Percentiles rank a stretch among this genome's conserved stretches.
phyloP scores from a whole-genome alignment of 129 eudicot genomes.

The Silybum marianum region DNA sequence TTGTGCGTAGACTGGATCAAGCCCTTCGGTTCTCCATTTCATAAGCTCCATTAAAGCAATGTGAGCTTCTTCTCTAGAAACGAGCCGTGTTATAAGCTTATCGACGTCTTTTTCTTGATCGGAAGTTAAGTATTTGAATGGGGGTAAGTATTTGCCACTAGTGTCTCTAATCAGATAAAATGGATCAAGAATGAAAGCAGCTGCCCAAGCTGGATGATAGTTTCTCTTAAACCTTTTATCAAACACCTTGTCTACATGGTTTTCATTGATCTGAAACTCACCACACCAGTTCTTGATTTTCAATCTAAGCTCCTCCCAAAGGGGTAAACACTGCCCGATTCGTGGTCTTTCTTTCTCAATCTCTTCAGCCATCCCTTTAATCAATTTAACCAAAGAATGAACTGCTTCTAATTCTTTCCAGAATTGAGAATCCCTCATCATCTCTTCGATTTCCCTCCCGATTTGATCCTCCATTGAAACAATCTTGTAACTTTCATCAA shows the following conservation, averaged over 20 bases:
- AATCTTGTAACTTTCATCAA: conserved; percentile 65
- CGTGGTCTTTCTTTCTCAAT: conserved; percentile 69
- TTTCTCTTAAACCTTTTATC: conserved; percentile 72
- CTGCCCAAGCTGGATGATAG: conserved; percentile 94
- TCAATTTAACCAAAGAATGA: conserved; percentile 57
- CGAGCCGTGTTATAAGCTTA: conserved; percentile 73
- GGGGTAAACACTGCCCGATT: conserved; percentile 81
- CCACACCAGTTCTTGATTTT: conserved; percentile 72
- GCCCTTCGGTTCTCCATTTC: conserved; percentile 97
- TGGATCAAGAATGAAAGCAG: conserved; percentile 87
- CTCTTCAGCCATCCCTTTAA: conserved; percentile 59
- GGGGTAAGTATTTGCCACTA: conserved; percentile 86
- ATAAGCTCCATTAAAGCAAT: conserved; percentile 86
- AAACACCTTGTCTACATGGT: conserved; percentile 54
- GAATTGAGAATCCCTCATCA: conserved; percentile 62
- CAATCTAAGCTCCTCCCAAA: conserved; percentile 76
- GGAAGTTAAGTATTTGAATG: conserved; percentile 67
- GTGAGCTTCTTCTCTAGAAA: conserved; percentile 82
- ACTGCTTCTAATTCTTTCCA: conserved; percentile 85
- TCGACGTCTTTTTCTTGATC: conserved; percentile 92
- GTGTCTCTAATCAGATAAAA: conserved; percentile 66
- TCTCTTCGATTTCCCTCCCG: conserved; percentile 73
- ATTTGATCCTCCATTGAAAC: conserved; percentile 61
- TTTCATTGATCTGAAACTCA: conserved; percentile 60
- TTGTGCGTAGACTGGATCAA: conserved; percentile 87